Base-by-base conservation (phyloP, 208 protist species). In the Acanthamoeba triangularis region DNA sequence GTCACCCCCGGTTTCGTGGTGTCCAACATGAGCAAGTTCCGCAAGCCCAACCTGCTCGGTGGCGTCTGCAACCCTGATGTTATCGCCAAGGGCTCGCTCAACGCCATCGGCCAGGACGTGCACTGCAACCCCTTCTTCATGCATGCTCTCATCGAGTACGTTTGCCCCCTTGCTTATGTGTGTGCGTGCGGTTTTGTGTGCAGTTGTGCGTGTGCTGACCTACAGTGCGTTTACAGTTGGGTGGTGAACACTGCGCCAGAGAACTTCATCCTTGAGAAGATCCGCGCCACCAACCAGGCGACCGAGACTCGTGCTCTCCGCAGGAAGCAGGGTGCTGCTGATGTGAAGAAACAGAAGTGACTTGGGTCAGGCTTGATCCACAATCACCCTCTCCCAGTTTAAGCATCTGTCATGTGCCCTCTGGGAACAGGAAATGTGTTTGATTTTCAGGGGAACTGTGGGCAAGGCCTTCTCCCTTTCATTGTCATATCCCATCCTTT, bases 11-110 rank as follows among this genome's bases (percentile, higher is more conserved):
- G 90, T 37, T 59, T 94, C 30, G 90, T 94, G 63, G 90, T 95
- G 35, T 90, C 76, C 93, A 95, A 95, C 93, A 95, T 95, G 93
- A 90, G 76, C 54, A 95, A 95, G 93, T 59, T 95, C 56, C 67
- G 93, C 35, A 84, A 69, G 74, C 35, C 93, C 52, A 65, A 47
- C 41, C 76, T 95, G 30, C 35, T 80, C 28, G 65, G 23, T 23
- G 90, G 90, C 28, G 90, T 94, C 23, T 72, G 65, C 90, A 94
- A 54, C 47, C 63, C 90, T 13, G 90, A 94, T 16, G 63, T 80
- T 37, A 80, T 72, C 59, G 63, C 90, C 44, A 78, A 72, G 56
- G 90, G 90, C 65, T 94, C 90, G 28, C 65, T 94, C 44, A 61
- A 49, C 65, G 6, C 65, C 28, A 56, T 94, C 30, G 90, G 90